phyloP scores from a whole-genome alignment of 2,329 filamentous ascomycete species.

The Talaromyces sp. region DNA sequence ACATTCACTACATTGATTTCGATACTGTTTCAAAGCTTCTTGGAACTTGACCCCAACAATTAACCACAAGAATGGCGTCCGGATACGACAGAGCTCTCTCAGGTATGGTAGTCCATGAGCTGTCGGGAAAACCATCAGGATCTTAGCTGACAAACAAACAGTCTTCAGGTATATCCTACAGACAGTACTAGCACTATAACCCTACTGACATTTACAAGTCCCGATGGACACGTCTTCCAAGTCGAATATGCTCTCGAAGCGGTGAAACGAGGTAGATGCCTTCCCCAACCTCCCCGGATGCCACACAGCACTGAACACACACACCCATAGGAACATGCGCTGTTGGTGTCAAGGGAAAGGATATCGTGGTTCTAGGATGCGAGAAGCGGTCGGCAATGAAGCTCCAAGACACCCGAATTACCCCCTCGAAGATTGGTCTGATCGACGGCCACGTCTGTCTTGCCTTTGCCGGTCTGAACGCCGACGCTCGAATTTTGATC shows the following conservation, averaged over 20 bases:
- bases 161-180: conserved; percentile 67
- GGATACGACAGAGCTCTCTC: conserved; percentile 99
- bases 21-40: neutral
- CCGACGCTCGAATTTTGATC: conserved; percentile 93
- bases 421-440: conserved; percentile 95
- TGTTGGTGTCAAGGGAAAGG: conserved; percentile 90
- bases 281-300: neutral
- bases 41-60: neutral
- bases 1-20: neutral
- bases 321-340: conserved; percentile 77
- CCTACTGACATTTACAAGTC: conserved; percentile 59
- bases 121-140: conserved; percentile 11
- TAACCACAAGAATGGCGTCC: conserved; percentile 63
- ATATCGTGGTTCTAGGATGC: conserved; percentile 93
- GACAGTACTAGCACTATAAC: conserved; percentile 3
- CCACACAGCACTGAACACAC: neutral
- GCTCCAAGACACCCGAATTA: conserved; percentile 98
- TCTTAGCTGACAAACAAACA: conserved; percentile 46
- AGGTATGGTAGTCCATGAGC: conserved; percentile 57
- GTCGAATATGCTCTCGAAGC: conserved; percentile 99
- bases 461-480: conserved; percentile 94
- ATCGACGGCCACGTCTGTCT: conserved; percentile 95
- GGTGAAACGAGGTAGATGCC: conserved; percentile 78
- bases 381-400: conserved; percentile 99
- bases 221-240: conserved; percentile 98